These are phyloP conservation scores for Mortierella sp. DNA, from an alignment of 371 early-diverging fungal genomes.

Conservation along the genomic window DNA sequence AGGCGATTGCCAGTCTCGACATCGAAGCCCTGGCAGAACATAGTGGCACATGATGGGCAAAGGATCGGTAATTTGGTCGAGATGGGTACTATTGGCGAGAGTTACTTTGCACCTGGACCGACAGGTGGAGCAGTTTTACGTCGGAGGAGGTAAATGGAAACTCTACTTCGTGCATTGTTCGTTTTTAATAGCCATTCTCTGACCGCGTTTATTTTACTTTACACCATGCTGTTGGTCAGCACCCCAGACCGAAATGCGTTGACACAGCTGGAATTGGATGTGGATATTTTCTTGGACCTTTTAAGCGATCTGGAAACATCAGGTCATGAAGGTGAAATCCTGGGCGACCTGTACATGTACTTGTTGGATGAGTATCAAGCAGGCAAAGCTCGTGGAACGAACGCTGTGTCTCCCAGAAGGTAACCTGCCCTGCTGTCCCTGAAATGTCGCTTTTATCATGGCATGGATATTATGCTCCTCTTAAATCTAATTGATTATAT, in stretches of 20 bases:
- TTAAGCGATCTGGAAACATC: conserved; percentile 60
- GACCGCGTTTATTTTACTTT: not conserved
- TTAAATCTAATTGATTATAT: too few relatives aligned
- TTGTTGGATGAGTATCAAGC: conserved; percentile 80
- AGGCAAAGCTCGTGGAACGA: conserved; percentile 58
- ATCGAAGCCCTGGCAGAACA: conserved; percentile 31
- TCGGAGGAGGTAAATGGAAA: conserved; percentile 41
- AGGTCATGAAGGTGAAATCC: conserved; percentile 64
- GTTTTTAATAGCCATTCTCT: not conserved
- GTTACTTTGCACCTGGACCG: conserved; percentile 71
- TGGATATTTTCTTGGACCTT: conserved; percentile 72
- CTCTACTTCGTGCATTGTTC: not conserved
- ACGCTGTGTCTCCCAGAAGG: conserved; percentile 59
- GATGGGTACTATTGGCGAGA: conserved; percentile 61
- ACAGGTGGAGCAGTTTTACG: conserved; percentile 68
- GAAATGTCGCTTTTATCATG: too few relatives aligned
- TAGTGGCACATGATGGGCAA: conserved; percentile 21
- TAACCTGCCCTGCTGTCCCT: conserved; percentile 1
- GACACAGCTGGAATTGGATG: conserved; percentile 66
- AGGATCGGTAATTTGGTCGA: conserved; percentile 45
- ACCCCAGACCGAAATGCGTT: conserved; percentile 52
- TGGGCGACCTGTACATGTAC: conserved; percentile 82
- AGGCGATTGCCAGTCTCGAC: conserved; percentile 31
- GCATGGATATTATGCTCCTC: too few relatives aligned
- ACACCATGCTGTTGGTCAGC: not conserved